Conservation (phyloP, 805 yeast species). For the Hanseniaspora clermontiae region DNA sequence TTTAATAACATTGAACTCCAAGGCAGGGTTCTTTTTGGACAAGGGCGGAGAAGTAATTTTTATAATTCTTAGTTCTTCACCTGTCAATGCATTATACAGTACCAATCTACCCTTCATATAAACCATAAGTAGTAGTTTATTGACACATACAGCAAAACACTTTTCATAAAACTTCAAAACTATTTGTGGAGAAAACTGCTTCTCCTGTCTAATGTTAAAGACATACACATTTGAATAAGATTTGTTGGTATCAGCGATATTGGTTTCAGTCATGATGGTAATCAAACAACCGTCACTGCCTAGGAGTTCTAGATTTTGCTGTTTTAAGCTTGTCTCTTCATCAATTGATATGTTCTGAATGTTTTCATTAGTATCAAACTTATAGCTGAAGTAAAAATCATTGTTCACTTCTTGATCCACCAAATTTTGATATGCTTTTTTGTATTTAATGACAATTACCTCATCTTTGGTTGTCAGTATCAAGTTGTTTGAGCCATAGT, state of each 20-base stretch:
- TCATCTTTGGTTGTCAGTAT: slow-evolving; percentile 17
- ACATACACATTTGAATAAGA: slow-evolving; percentile 21
- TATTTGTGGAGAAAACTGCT: slow-evolving; percentile 17
- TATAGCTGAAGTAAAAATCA: slow-evolving; percentile 15
- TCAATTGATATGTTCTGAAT: slow-evolving; percentile 20
- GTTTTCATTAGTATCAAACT: slow-evolving; percentile 13
- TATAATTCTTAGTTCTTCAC: slow-evolving; percentile 24
- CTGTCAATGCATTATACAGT: slow-evolving; percentile 24
- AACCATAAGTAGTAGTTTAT: slow-evolving; percentile 23
- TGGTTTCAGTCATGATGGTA: slow-evolving; percentile 20
- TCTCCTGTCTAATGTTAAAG: slow-evolving; percentile 19
- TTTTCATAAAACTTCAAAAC: slow-evolving; percentile 20
- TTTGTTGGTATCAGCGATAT: slow-evolving; percentile 18
- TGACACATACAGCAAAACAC: slow-evolving; percentile 23
- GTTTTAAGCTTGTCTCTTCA: slow-evolving; percentile 21
- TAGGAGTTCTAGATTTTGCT: slow-evolving; percentile 21
- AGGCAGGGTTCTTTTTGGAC: slow-evolving; percentile 1
- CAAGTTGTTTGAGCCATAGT: slow-evolving; percentile 24
- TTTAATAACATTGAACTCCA: slow-evolving; percentile 10
- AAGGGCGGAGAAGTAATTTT: slow-evolving; percentile 18
- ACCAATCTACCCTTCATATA: slow-evolving; percentile 23
- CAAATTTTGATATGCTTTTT: slow-evolving; percentile 19
- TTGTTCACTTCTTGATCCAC: not conserved
- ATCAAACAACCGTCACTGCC: slow-evolving; percentile 28
- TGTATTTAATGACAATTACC: slow-evolving; percentile 21